Base-by-base conservation (phyloP, 768 basidiomycete species). In the Russula abietina region DNA sequence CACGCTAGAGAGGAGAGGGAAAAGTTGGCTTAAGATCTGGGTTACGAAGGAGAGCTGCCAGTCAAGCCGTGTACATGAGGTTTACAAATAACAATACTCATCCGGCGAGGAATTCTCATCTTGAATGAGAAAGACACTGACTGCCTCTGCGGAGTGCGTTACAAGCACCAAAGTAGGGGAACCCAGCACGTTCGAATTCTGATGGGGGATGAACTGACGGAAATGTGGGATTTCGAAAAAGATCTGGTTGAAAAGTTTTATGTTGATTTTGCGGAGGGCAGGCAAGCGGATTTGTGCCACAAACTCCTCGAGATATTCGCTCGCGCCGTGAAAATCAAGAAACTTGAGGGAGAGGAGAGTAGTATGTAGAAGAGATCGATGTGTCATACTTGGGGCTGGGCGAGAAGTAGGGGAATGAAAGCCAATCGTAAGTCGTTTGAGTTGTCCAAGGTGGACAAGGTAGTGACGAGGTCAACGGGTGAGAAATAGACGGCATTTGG, bases 221-320 rank as follows among this genome's bases (percentile, higher is more conserved):
- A 63, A 16, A 3, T 54, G 57, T 14, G 57, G 62, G 0, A 54
- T 30, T 32, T 59, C 51, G 33, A 59, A 24, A 33, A 26, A 1
- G 28, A 49, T 52, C 30, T 58, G 51, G 33, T 63, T 59, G 46
- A 22, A 49, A 16, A 63, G 19, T 2, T 1, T 26, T 38, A 54
- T 17, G 1, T 1, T 4, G 3, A 54, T 11, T 28, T 11, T 1
- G 3, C 7, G 5, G 28, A 63, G 52, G 10, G 17, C 4, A 4
- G 62, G 57, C 1, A 24, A 1, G 36, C 48, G 36, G 2, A 59
- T 39, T 48, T 52, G 52, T 0, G 51, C 33, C 36, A 49, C 43
- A 9, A 63, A n/a, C 28, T 4, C 36, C 24, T 63, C 62, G 4
- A 63, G n/a, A 41, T 59, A 58, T 14, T 63, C 62, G 38, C 28